phyloP scores from a whole-genome alignment of 805 yeast species.

The Yarrowia deformans region DNA sequence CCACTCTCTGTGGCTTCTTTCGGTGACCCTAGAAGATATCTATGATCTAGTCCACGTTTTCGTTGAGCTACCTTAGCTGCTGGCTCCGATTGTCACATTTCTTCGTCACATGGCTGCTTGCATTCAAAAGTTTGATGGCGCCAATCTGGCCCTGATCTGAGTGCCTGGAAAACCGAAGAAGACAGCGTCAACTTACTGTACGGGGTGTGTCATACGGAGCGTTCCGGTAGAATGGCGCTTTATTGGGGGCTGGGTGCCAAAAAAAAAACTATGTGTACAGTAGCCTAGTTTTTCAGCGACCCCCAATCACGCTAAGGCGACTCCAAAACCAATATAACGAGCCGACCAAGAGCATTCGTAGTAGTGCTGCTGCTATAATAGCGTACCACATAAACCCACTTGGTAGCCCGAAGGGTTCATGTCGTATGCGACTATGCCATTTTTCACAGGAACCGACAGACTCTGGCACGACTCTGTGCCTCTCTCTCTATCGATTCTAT shows the following conservation, averaged over 20 bases:
- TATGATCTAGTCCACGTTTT: slow-evolving; percentile 3
- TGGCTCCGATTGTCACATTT: not conserved
- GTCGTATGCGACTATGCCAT: not conserved
- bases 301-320: not conserved
- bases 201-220: no score
- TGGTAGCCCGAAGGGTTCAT: not conserved
- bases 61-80: not conserved
- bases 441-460: no score
- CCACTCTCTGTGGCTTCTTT: not conserved
- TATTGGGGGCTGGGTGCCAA: not conserved
- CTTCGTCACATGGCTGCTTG: slow-evolving; percentile 26
- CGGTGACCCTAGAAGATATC: not conserved
- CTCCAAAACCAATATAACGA: not conserved
- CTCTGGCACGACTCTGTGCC: no score
- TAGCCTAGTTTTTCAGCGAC: not conserved
- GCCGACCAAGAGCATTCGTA: not conserved
- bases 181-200: not conserved
- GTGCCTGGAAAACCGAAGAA: not conserved
- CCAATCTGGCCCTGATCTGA: slow-evolving; percentile 7
- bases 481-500: no score
- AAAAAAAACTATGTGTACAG: not conserved
- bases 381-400: not conserved
- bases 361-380: not conserved
- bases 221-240: no score
- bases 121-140: slow-evolving; percentile 9